A percentile compares a stretch with the other conserved stretches of the same genome.
Evolutionary conservation across 78 protist genomes (phyloP).

Genomic region (Polysphondylium violaceum): DNA sequence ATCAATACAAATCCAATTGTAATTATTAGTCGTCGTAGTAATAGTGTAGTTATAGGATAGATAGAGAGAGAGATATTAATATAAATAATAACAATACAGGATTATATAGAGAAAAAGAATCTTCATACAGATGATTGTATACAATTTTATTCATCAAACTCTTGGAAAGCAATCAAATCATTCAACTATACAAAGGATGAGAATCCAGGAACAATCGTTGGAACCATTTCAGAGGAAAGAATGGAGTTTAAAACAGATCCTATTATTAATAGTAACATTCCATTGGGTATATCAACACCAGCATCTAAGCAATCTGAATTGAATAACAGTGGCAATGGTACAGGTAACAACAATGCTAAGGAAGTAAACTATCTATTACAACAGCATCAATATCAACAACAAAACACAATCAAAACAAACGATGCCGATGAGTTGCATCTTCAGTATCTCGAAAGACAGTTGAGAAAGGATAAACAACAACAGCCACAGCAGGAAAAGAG

Average conservation of each 20-base stretch:
- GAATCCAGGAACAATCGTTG: constrained; percentile 36
- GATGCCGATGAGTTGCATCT: constrained; percentile 64
- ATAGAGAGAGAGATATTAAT: background rate
- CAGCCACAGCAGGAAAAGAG: background rate
- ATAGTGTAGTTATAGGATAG: background rate
- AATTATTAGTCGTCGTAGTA: background rate
- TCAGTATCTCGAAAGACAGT: constrained; percentile 59
- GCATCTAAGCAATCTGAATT: background rate
- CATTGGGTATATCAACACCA: constrained; percentile 8
- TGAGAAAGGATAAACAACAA: constrained; percentile 20
- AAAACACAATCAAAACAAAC: constrained; percentile 36
- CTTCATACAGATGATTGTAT: constrained; percentile 75
- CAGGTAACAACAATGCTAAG: background rate
- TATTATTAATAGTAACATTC: background rate
- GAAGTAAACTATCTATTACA: constrained; percentile 6
- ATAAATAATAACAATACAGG: constrained; percentile 9
- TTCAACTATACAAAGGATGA: constrained; percentile 14
- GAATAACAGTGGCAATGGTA: background rate
- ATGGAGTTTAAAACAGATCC: constrained; percentile 45
- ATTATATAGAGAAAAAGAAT: constrained; percentile 27
- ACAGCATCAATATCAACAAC: constrained; percentile 30
- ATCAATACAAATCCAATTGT: constrained; percentile 30
- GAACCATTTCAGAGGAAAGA: constrained; percentile 4
- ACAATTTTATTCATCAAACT: constrained; percentile 28
- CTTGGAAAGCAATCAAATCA: constrained; percentile 45